Percentiles rank a stretch among this genome's conserved stretches.
Evolutionary conservation across 1,284 basidiomycete species (phyloP).

Genomic region (Kwoniella shivajii): DNA sequence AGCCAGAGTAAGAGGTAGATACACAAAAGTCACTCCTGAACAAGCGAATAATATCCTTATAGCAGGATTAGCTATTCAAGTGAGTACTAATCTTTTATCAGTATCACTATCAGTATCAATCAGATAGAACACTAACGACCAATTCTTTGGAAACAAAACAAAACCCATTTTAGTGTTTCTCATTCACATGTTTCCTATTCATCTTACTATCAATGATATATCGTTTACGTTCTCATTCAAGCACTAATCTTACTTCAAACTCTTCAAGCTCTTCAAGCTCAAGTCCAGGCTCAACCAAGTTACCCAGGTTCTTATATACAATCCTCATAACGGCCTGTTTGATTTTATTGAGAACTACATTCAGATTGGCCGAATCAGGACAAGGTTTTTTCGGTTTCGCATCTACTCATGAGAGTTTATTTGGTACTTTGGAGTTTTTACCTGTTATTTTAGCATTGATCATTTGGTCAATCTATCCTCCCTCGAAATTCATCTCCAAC

Average conservation of each 20-base stretch:
- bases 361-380: constrained; percentile 55
- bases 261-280: neutral
- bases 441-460: constrained; percentile 34
- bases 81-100: no score
- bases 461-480: constrained; percentile 34
- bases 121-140: neutral
- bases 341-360: constrained; percentile 52
- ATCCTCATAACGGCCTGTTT: constrained; percentile 41
- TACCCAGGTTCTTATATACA: constrained; percentile 36
- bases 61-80: constrained; percentile 53
- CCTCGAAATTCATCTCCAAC: constrained; percentile 34
- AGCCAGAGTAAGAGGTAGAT: constrained; percentile 26
- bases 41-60: constrained; percentile 54
- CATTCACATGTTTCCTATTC: constrained; percentile 47
- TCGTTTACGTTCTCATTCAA: constrained; percentile 9
- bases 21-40: constrained; percentile 36
- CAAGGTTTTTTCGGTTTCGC: constrained; percentile 42
- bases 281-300: no score
- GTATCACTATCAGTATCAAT: neutral
- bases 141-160: no score
- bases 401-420: constrained; percentile 29
- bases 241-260: neutral
- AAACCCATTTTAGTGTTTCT: constrained; percentile 32
- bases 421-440: constrained; percentile 35
- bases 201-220: constrained; percentile 37